Conservation (phyloP, 1,284 basidiomycete species). For the Albatrellus sp. region DNA sequence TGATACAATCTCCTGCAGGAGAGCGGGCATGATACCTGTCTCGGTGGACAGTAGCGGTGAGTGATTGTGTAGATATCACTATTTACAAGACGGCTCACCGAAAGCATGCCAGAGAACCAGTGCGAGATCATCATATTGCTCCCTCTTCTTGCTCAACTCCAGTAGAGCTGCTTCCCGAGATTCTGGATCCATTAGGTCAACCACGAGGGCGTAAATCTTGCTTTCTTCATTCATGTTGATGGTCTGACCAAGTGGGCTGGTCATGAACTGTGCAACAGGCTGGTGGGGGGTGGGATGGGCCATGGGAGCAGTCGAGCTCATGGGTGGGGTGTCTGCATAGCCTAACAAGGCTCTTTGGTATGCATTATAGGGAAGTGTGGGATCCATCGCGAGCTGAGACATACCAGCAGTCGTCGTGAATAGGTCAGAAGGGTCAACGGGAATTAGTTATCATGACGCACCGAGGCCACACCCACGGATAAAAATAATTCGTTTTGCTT, state of each 20-base stretch:
- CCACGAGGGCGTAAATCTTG: conserved; percentile 75
- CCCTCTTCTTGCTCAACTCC: conserved; percentile 97
- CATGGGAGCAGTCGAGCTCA: conserved; percentile 22
- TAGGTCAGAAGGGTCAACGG: too few relatives aligned
- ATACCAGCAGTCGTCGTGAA: too few relatives aligned
- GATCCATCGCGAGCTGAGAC: conserved; percentile 5
- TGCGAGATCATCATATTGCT: conserved; percentile 98
- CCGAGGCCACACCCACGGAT: too few relatives aligned
- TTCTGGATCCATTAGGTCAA: conserved; percentile 70
- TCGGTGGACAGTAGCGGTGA: not conserved
- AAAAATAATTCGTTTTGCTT: too few relatives aligned
- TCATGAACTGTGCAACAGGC: conserved; percentile 25
- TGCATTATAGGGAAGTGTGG: conserved; percentile 9
- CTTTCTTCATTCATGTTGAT: conserved; percentile 43
- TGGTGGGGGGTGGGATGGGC: conserved; percentile 41
- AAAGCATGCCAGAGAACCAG: conserved; percentile 99
- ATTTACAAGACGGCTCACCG: conserved; percentile 41
- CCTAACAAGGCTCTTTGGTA: conserved; percentile 10
- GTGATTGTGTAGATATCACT: not conserved
- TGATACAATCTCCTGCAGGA: conserved; percentile 96
- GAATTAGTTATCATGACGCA: too few relatives aligned
- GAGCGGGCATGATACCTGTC: conserved; percentile 93
- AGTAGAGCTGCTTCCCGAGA: conserved; percentile 82
- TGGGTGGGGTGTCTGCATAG: conserved; percentile 41
- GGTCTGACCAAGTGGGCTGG: conserved; percentile 16